Base-by-base conservation (phyloP, 257 asterid species). In the Nicotiana otophora region DNA sequence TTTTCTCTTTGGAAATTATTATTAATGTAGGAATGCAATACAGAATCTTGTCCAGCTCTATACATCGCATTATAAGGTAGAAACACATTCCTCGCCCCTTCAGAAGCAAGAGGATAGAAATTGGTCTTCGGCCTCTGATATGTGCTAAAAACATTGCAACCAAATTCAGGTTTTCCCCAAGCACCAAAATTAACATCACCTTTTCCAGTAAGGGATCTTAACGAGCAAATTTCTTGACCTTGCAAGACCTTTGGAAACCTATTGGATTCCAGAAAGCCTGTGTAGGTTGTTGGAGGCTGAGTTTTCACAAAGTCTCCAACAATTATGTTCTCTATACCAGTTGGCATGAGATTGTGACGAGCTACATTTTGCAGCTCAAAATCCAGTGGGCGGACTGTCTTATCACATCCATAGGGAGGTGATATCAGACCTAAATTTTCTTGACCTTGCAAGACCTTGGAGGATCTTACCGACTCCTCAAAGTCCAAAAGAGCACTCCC, bases 401-500 rank as follows among this genome's bases (percentile, higher is more conserved):
- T 91, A 84, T 95, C 93, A 80, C 93, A 58, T 84, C 92, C 90
- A 81, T 87, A 87, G 76, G 90, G 91, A 75, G 95, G 92, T 82
- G 97, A 88, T 63, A 87, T 83, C 81, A 90, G 89, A 89, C 93
- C 92, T 65, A 89, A 80, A 87, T 92, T 94, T 96, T 96, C 98
- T 96, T 96, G 98, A 96, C 99, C 99, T 96, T 96, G 98, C 99
- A 96, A 96, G 99, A 96, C 99, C 99, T 96, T 93, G 83, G 98
- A 90, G 94, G 98, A 89, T 90, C 97, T 87, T 65, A 90, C 53
- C 51, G 97, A 91, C 88, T 92, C 99, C 95, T 92, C 95, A 86
- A 93, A 96, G 93, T 93, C 99, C 88, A 91, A 93, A 84, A 91
- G 89, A 74, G 95, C 88, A 78, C 87, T 88, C 86, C 92, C 90